These are phyloP conservation scores for Penicillium parvum DNA, from an alignment of 495 filamentous ascomycete species.

Conservation along the genomic window DNA sequence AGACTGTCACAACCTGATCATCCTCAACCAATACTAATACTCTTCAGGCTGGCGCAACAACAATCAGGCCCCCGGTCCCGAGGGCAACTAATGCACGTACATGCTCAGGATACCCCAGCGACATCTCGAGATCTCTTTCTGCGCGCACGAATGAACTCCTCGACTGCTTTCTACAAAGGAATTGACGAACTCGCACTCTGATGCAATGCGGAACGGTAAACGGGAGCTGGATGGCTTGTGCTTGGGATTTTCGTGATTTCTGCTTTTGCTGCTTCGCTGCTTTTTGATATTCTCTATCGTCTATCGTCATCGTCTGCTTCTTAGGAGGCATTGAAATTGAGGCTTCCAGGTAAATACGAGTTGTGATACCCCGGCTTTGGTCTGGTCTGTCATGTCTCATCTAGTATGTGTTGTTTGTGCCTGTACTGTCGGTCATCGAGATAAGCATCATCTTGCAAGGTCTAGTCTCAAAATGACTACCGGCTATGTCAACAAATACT, in stretches of 20 bases:
- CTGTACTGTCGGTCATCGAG: too few species aligned
- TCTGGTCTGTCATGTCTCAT: conserved; percentile 9
- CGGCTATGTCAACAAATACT: too few species aligned
- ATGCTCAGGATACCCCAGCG: conserved; percentile 12
- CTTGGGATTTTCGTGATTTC: not conserved
- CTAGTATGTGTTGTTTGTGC: conserved; percentile 1
- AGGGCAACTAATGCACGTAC: conserved; percentile 16
- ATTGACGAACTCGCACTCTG: conserved; percentile 13
- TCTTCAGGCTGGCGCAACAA: conserved; percentile 32
- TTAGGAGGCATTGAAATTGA: too few species aligned
- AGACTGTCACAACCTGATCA: too few species aligned
- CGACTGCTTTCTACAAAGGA: conserved; percentile 10
- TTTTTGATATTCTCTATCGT: too few species aligned
- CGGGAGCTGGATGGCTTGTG: conserved; percentile 2
- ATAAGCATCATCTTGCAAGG: not conserved
- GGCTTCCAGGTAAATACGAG: not conserved
- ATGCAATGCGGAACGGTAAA: conserved; percentile 10
- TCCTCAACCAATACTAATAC: not conserved
- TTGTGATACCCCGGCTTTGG: conserved; percentile 2
- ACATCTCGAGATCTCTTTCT: conserved; percentile 8
- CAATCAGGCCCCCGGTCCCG: conserved; percentile 22
- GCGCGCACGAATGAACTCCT: conserved; percentile 7
- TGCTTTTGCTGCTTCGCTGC: conserved; percentile 1
- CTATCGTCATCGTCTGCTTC: too few species aligned
- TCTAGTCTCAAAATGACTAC: not conserved